Evolutionary conservation across 306 rosid species (phyloP).

Genomic region (Calophaca sinica): DNA sequence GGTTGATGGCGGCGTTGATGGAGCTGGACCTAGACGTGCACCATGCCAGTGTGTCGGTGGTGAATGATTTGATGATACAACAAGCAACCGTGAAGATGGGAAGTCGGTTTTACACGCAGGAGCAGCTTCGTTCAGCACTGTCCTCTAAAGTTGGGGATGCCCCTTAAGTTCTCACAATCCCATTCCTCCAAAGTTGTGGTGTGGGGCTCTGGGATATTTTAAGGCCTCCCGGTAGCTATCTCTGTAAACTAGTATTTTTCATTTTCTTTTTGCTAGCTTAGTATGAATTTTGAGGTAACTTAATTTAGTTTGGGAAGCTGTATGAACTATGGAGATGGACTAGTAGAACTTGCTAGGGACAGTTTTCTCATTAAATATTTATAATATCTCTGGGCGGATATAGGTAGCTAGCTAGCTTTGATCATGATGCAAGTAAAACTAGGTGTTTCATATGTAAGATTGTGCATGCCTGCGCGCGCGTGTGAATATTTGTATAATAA

Average conservation of each 20-base stretch:
- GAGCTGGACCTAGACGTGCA: slow-evolving; percentile 92
- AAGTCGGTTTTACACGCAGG: slow-evolving; percentile 81
- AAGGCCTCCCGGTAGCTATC: slow-evolving; percentile 60
- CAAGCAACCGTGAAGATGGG: slow-evolving; percentile 98
- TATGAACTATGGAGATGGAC: neutral
- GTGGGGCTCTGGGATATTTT: slow-evolving; percentile 65
- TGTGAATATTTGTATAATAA: neutral
- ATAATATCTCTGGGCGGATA: slow-evolving; percentile 12
- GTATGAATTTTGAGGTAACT: slow-evolving; percentile 48
- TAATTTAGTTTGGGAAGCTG: slow-evolving; percentile 45
- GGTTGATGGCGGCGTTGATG: slow-evolving; percentile 83
- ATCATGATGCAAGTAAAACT: slow-evolving; percentile 39
- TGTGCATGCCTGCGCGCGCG: slow-evolving; percentile 17
- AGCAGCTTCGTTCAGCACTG: slow-evolving; percentile 77
- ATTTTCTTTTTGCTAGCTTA: slow-evolving; percentile 43
- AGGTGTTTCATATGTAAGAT: slow-evolving; percentile 41
- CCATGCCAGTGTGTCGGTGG: slow-evolving; percentile 92
- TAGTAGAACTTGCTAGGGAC: slow-evolving; percentile 46
- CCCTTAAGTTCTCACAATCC: no score
- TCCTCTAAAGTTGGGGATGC: slow-evolving; percentile 67
- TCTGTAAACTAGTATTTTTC: slow-evolving; percentile 51
- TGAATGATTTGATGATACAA: slow-evolving; percentile 92
- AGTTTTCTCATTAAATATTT: slow-evolving; percentile 30
- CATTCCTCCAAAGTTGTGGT: no score
- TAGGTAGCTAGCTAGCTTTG: slow-evolving; percentile 37